Evolutionary conservation across 176 grass and related monocot genomes (phyloP).

Genomic region (Avena eriantha): DNA sequence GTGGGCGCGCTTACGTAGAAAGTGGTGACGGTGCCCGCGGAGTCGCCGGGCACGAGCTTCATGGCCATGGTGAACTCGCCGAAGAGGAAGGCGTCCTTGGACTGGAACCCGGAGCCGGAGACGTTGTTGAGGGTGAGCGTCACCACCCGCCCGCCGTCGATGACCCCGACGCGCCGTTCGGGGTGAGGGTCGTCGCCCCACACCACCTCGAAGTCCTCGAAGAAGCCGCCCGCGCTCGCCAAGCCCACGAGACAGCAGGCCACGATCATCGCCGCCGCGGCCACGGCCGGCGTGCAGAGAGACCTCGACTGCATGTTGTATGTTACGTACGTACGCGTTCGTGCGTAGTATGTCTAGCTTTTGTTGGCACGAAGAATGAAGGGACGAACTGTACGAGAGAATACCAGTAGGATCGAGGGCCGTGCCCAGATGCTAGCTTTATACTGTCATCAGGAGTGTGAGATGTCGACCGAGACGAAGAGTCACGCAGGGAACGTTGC

Average conservation of each 20-base stretch:
- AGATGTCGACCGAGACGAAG: neutral
- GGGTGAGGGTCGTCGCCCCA: slow-evolving; percentile 40
- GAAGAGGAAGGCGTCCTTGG: slow-evolving; percentile 56
- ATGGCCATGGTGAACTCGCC: slow-evolving; percentile 58
- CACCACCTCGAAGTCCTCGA: slow-evolving; percentile 4
- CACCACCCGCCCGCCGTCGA: slow-evolving; percentile 35
- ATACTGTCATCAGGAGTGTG: neutral
- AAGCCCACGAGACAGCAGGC: neutral
- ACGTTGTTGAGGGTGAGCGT: slow-evolving; percentile 34
- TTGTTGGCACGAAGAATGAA: neutral
- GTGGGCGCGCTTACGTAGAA: slow-evolving; percentile 43
- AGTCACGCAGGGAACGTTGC: neutral
- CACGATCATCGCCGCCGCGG: neutral
- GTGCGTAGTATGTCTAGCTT: too few species aligned
- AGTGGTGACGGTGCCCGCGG: slow-evolving; percentile 55
- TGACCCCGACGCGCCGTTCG: neutral
- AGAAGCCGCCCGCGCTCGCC: neutral
- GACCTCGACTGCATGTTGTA: neutral
- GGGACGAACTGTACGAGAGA: neutral
- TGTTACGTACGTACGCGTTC: too few species aligned
- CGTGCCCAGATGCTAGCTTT: neutral
- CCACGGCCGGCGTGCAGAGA: neutral
- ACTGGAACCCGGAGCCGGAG: slow-evolving; percentile 58
- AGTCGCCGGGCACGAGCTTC: slow-evolving; percentile 63
- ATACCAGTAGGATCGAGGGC: too few species aligned